Evolutionary conservation across 306 rosid genomes (phyloP).

Genomic region (Dalbergia cultrata): DNA sequence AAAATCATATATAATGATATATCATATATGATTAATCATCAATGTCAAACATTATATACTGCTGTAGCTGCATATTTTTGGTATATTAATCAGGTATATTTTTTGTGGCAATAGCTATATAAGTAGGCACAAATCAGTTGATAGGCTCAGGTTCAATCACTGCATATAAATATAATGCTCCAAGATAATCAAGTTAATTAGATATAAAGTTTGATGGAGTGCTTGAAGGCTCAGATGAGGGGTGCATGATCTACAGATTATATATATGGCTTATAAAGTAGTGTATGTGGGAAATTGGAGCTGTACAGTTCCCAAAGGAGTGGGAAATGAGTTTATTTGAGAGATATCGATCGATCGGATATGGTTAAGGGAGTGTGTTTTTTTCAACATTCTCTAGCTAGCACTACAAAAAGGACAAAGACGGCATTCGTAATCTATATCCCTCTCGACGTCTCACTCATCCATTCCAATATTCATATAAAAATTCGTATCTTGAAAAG

Average conservation of each 20-base stretch:
- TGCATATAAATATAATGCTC: background rate
- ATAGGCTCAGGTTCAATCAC: background rate
- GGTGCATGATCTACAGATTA: background rate
- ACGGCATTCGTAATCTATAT: conserved; percentile 58
- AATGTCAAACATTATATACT: too few species aligned
- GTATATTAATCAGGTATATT: too few species aligned
- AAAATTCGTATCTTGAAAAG: conserved; percentile 66
- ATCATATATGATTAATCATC: too few species aligned
- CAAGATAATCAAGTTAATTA: background rate
- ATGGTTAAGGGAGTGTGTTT: conserved; percentile 27
- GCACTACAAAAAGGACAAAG: conserved; percentile 55
- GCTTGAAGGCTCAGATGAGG: background rate
- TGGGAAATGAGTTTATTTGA: conserved; percentile 54
- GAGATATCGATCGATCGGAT: background rate
- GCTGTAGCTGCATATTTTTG: too few species aligned
- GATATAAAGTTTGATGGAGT: background rate
- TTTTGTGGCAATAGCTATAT: too few species aligned
- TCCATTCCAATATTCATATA: conserved; percentile 22
- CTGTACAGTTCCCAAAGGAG: conserved; percentile 52
- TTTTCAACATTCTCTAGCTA: conserved; percentile 59
- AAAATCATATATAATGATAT: too few species aligned
- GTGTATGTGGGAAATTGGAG: conserved; percentile 60
- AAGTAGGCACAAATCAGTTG: too few species aligned
- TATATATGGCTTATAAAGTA: conserved; percentile 27
- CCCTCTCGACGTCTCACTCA: conserved; percentile 28